phyloP scores from a whole-genome alignment of 1,284 basidiomycete genomes.

The Ceratobasidium sp. region DNA sequence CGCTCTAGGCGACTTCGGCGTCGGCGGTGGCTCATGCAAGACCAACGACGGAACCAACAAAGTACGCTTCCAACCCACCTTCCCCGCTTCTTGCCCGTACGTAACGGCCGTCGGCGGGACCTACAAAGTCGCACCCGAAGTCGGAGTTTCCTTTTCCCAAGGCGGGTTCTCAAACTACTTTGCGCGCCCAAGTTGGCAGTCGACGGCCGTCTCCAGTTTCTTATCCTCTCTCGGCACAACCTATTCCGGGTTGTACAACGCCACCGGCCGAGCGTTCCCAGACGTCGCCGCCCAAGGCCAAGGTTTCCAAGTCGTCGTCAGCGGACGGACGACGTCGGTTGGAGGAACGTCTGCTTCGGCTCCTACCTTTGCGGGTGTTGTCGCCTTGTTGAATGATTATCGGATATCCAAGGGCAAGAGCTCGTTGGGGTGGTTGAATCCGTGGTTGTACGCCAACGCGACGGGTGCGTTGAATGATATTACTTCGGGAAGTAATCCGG shows the following conservation, averaged over 20 bases:
- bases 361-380: slow-evolving; percentile 59
- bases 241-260: slow-evolving; percentile 49
- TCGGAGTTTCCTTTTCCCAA: slow-evolving; percentile 72
- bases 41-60: slow-evolving; percentile 61
- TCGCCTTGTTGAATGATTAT: slow-evolving; percentile 60
- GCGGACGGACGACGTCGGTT: too few relatives aligned
- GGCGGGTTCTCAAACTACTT: slow-evolving; percentile 79
- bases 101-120: slow-evolving; percentile 66
- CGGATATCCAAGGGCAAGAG: slow-evolving; percentile 56
- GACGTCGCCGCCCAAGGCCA: slow-evolving; percentile 72
- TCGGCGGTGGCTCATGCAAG: slow-evolving; percentile 70
- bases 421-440: slow-evolving; percentile 56
- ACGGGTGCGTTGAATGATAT: slow-evolving; percentile 68
- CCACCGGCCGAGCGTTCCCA: slow-evolving; percentile 61
- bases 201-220: slow-evolving; percentile 52
- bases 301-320: slow-evolving; percentile 42
- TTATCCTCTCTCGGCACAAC: slow-evolving; percentile 59
- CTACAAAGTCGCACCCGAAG: slow-evolving; percentile 60
- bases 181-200: slow-evolving; percentile 68
- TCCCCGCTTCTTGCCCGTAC: slow-evolving; percentile 75
- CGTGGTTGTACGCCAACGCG: slow-evolving; percentile 57
- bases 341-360: slow-evolving; percentile 59
- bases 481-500: slow-evolving; percentile 50
- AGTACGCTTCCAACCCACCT: slow-evolving; percentile 72
- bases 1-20: slow-evolving; percentile 59